Base-by-base conservation (phyloP, 805 yeast genomes). In the Candida ficus region DNA sequence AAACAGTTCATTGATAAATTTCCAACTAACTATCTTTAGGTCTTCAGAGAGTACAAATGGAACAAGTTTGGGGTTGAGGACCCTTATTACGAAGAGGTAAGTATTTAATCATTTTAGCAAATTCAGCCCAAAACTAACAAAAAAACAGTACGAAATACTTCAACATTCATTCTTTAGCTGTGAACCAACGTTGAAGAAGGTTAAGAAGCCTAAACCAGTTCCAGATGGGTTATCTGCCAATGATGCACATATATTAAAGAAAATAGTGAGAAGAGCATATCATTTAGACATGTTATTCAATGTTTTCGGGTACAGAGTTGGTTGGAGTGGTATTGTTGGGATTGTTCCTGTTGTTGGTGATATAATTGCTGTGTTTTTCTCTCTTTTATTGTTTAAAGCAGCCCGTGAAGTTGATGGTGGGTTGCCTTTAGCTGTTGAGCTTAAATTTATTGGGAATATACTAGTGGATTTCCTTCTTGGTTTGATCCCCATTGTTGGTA, bases 401-500 rank as follows among this genome's bases (percentile, higher is more conserved):
- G 76, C 80, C 6, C 50, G 70, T 33, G 56, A 66, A 32, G 64
- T 84, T 30, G 81, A 81, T 23, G 85, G 81, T 25, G 89, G 89
- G 0, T 62, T 83, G 21, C 87, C 89, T 0, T 56, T 67, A 20
- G 70, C 65, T 33, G 52, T 82, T n/a, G 71, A 71, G 37, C 49
- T 71, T 2, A 60, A 70, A 29, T 80, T 86, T 72, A 37, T 79
- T 27, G 58, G 73, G 35, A 87, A 87, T 53, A 71, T 84, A 10
- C 44, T 67, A n/a, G 55, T 86, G 29, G 95, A 87, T 59, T 83
- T 84, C 45, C 61, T 69, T 4, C 59, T 87, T 22, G 87, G 91
- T 3, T 63, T 87, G 45, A 75, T 84, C 21, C 95, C 95, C 3
- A 54, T 87, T 33, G 75, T 85, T n/a, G 95, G 95, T 18, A 82